A percentile compares a stretch with the other conserved stretches of the same genome.
phyloP scores from a whole-genome alignment of 805 yeast species.

The Brettanomyces nanus region DNA sequence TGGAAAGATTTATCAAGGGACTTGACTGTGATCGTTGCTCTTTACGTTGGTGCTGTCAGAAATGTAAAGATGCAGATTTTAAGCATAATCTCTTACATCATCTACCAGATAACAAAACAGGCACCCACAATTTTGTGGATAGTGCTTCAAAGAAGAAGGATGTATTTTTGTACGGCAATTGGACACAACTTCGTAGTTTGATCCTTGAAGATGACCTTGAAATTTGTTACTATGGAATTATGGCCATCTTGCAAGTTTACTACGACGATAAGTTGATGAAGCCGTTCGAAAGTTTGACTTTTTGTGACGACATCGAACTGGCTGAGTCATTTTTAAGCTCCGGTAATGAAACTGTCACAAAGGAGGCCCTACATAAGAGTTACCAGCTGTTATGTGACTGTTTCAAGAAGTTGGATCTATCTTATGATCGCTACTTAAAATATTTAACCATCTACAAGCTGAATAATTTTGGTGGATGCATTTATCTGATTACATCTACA shows the following conservation, averaged over 20 bases:
- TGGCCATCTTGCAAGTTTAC: slow-evolving; percentile 15
- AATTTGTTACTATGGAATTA: slow-evolving; percentile 13
- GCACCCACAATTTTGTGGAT: slow-evolving; percentile 15
- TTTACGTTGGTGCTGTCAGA: slow-evolving; percentile 23
- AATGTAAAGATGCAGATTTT: slow-evolving; percentile 21
- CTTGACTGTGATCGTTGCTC: slow-evolving; percentile 25
- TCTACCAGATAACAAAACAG: slow-evolving; percentile 23
- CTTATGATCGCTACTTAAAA: slow-evolving; percentile 13
- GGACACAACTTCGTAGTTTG: slow-evolving; percentile 14
- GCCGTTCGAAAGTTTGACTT: slow-evolving; percentile 13
- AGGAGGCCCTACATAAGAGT: slow-evolving; percentile 7
- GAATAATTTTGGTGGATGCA: slow-evolving; percentile 21
- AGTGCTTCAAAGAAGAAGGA: slow-evolving; percentile 5
- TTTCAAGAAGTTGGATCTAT: slow-evolving; percentile 17
- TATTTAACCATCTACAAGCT: slow-evolving; percentile 17
- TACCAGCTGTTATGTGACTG: slow-evolving; percentile 12
- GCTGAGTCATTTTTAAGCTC: not conserved
- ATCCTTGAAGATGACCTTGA: slow-evolving; percentile 11
- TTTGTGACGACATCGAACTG: slow-evolving; percentile 2
- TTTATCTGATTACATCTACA: slow-evolving; percentile 20
- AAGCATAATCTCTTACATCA: slow-evolving; percentile 20
- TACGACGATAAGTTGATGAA: slow-evolving; percentile 12
- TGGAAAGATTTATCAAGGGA: slow-evolving; percentile 22
- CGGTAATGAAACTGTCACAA: not conserved
- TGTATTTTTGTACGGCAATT: slow-evolving; percentile 15